Evolutionary conservation across 768 basidiomycete species (phyloP), one percentile per base, ranked within the genome.

Genomic region (Pisolithus orientalis): DNA sequence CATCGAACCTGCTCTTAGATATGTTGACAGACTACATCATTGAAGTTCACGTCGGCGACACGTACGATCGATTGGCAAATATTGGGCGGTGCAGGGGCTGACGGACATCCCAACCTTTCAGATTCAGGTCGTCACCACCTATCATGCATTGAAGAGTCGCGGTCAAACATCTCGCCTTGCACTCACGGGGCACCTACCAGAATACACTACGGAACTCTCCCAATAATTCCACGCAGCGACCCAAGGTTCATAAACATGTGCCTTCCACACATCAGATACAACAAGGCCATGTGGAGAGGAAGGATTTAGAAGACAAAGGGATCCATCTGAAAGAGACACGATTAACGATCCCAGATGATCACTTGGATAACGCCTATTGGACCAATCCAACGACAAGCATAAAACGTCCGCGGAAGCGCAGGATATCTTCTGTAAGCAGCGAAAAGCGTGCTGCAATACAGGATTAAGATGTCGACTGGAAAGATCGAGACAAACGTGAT

Each of bases 191-290:
- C 44, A 58, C 71, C 45, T 44, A 89, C 94, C 94, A 10, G 92
- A 92, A 71, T 90, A 97, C 4, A 96, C 73, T 34, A 90, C 66
- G 60, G 83, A 82, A 1, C 75, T 72, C 53, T 94, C 72, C 89
- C 92, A 95, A 57, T 87, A 84, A 61, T 97, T 80, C 85, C 92
- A 98, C 1, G 88, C 83, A 1, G 87, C 83, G 46, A 92, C 82
- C 96, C 96, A 99, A 0, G 94, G 88, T 64, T 99, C 96, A 60
- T 84, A 83, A 52, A 94, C 90, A 60, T 98, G 96, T 1, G 90
- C 94, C 53, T 81, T 74, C 94, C 94, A 98, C 2, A 75, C 75
- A 25, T 79, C 68, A 5, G 71, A 70, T 3, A 85, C 65, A 0
- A 62, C 49, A 27, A 89, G 64, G 13, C 73, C 70, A 0, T 68